Evolutionary conservation across 2,329 filamentous ascomycete genomes (phyloP).

Genomic region (Aspergillus persii): DNA sequence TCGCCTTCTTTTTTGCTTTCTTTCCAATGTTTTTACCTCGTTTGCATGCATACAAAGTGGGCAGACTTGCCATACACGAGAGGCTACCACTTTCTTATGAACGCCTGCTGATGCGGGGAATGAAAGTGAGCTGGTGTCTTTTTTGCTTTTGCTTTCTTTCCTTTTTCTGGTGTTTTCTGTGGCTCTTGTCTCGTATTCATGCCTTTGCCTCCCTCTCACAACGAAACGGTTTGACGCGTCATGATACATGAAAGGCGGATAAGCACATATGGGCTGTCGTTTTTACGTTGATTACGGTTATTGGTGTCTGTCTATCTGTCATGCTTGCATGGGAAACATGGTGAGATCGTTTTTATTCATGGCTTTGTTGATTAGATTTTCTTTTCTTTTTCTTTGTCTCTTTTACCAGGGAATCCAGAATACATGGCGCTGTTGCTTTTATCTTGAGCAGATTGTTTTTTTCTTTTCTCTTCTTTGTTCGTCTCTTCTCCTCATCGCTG

Average conservation of each 20-base stretch:
- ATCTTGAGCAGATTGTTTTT: too few relatives aligned
- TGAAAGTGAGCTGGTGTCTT: neutral
- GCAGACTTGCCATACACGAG: neutral
- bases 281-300: neutral
- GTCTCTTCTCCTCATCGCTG: too few relatives aligned
- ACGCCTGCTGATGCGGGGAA: neutral
- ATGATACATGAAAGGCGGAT: slow-evolving; percentile 10
- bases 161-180: neutral
- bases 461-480: too few relatives aligned
- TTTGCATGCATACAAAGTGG: neutral
- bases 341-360: neutral
- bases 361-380: neutral
- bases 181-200: neutral
- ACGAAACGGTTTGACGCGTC: slow-evolving; percentile 12
- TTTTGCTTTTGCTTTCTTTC: neutral
- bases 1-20: neutral
- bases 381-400: too few relatives aligned
- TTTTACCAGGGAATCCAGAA: too few relatives aligned
- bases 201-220: neutral
- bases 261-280: neutral
- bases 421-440: too few relatives aligned
- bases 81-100: neutral
- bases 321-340: neutral
- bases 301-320: neutral
- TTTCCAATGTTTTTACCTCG: neutral